Evolutionary conservation across 1,284 basidiomycete species (phyloP).

Genomic region (Moesziomyces antarcticus): DNA sequence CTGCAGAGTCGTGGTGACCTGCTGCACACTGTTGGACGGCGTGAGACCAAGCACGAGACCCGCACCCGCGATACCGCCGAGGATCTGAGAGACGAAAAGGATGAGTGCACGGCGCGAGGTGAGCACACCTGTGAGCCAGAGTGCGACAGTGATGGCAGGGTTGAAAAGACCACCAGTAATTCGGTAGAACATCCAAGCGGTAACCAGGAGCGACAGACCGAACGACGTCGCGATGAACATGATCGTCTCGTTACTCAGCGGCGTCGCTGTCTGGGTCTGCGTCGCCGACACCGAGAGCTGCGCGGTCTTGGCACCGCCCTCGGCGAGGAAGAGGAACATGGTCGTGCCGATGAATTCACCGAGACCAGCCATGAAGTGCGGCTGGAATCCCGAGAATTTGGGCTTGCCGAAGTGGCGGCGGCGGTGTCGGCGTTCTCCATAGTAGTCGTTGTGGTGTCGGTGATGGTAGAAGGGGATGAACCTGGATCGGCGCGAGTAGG

Average conservation of each 20-base stretch:
- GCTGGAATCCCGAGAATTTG: conserved; percentile 25
- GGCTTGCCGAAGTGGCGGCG: conserved; percentile 31
- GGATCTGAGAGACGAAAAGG: conserved; percentile 65
- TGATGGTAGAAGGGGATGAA: conserved; percentile 1
- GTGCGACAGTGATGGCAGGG: conserved; percentile 70
- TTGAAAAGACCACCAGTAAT: conserved; percentile 76
- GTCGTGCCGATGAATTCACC: conserved; percentile 50
- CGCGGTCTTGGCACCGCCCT: conserved; percentile 51
- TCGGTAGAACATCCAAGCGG: conserved; percentile 77
- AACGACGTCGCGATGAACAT: conserved; percentile 56
- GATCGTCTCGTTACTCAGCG: conserved; percentile 45
- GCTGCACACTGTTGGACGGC: conserved; percentile 42
- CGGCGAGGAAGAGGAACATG: conserved; percentile 54
- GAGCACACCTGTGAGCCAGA: conserved; percentile 70
- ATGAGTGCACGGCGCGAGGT: conserved; percentile 68
- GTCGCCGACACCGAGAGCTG: conserved; percentile 21
- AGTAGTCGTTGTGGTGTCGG: conserved; percentile 5
- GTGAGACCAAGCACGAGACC: conserved; percentile 37
- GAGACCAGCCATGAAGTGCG: conserved; percentile 39
- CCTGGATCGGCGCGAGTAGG: conserved; percentile 1
- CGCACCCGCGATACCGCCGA: conserved; percentile 48
- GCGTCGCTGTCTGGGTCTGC: conserved; percentile 21
- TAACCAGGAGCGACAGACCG: conserved; percentile 51
- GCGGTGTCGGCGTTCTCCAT: not conserved
- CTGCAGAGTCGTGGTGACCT: conserved; percentile 68